These are phyloP conservation scores for Scheffersomyces lignicola DNA, from an alignment of 1,139 yeast species.

Conservation along the genomic window DNA sequence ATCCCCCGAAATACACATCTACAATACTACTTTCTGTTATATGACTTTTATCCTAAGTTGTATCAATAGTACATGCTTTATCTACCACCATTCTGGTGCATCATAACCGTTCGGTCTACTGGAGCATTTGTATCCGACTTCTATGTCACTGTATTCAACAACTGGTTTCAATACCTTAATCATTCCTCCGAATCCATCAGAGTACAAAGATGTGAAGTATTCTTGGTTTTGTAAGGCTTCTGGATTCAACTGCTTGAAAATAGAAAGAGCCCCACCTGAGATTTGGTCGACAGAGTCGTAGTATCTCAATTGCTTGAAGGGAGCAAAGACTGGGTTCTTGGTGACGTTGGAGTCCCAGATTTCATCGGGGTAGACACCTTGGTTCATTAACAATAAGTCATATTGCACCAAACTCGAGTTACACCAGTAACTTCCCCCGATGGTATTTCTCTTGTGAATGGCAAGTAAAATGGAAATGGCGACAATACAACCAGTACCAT, in stretches of 20 bases:
- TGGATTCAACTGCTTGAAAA: constrained; percentile 21
- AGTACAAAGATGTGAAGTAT: constrained; percentile 20
- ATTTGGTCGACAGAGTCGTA: constrained; percentile 31
- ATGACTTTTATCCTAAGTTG: too few relatives aligned
- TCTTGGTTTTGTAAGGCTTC: constrained; percentile 15
- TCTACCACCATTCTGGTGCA: constrained; percentile 26
- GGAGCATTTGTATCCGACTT: constrained; percentile 22
- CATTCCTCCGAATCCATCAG: constrained; percentile 24
- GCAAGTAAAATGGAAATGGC: constrained; percentile 29
- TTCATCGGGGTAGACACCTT: constrained; percentile 22
- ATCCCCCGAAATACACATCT: too few relatives aligned
- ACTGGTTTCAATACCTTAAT: constrained; percentile 29
- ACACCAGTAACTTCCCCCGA: constrained; percentile 33
- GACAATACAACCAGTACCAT: constrained; percentile 34
- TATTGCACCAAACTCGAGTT: constrained; percentile 30
- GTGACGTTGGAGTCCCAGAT: constrained; percentile 17
- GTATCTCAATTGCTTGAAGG: constrained; percentile 20
- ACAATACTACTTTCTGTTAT: too few relatives aligned
- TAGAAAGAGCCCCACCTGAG: constrained; percentile 23
- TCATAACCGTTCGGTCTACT: constrained; percentile 30
- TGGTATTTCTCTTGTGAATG: constrained; percentile 22
- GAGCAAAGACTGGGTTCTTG: constrained; percentile 10
- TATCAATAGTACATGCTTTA: too few relatives aligned
- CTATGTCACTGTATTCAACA: constrained; percentile 19
- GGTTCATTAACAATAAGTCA: constrained; percentile 27